Conservation (phyloP, 2,329 filamentous ascomycete genomes). For the Coniochaeta sp. region DNA sequence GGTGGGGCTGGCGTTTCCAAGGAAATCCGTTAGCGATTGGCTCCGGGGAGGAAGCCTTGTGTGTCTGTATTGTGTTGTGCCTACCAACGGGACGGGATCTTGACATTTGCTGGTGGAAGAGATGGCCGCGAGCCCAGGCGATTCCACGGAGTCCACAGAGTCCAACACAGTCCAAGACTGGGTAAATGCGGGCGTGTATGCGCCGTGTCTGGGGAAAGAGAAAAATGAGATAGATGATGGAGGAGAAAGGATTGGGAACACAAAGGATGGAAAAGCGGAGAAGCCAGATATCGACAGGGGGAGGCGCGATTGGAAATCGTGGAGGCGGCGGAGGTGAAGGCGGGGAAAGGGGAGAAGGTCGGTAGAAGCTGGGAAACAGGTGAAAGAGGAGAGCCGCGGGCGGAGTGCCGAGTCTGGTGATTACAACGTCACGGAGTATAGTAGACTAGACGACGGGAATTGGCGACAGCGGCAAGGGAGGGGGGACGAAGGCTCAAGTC, state of each 20-base stretch:
- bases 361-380: conserved; percentile 9
- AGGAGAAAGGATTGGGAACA: conserved; percentile 6
- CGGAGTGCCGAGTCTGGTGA: not conserved
- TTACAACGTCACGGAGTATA: not conserved
- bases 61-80: not conserved
- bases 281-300: conserved; percentile 11
- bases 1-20: not conserved
- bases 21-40: conserved; percentile 1
- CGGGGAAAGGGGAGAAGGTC: conserved; percentile 21
- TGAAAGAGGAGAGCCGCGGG: conserved; percentile 1
- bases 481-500: no score
- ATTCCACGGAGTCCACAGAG: not conserved
- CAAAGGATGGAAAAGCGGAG: conserved; percentile 9
- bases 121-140: not conserved
- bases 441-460: no score
- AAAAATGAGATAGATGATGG: conserved; percentile 9
- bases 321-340: conserved; percentile 17
- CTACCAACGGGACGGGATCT: not conserved
- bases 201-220: conserved; percentile 10
- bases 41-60: not conserved
- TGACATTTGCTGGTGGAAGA: not conserved
- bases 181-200: conserved; percentile 12
- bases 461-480: no score
- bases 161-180: conserved; percentile 11
- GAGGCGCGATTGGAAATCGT: conserved; percentile 9